A percentile compares a stretch with the other conserved stretches of the same genome.
phyloP scores from a whole-genome alignment of 441 rosid species.

The Adansonia gregorii region DNA sequence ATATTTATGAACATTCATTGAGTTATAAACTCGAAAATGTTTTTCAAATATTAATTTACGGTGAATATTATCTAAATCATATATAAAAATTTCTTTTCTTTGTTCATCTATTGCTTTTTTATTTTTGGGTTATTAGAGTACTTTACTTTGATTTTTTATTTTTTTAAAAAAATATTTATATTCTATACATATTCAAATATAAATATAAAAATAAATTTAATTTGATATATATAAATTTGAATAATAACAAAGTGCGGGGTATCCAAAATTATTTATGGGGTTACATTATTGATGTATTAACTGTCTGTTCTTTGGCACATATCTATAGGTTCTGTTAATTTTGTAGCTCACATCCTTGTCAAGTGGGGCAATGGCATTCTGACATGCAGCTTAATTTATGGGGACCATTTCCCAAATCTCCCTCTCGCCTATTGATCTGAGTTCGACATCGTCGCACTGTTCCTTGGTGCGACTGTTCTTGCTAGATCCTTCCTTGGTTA shows the following conservation, averaged over 20 bases:
- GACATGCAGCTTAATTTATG: not conserved
- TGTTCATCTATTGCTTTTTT: not conserved
- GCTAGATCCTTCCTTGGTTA: not conserved
- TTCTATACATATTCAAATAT: too few relatives aligned
- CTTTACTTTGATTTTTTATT: too few relatives aligned
- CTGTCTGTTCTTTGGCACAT: not conserved
- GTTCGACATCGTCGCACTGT: not conserved
- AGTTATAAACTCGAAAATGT: not conserved
- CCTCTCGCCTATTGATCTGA: not conserved
- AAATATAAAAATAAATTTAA: too few relatives aligned
- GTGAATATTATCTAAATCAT: not conserved
- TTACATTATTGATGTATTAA: not conserved
- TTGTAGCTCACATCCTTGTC: not conserved
- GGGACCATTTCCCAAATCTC: constrained; percentile 1
- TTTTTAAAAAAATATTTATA: too few relatives aligned
- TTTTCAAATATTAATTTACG: not conserved
- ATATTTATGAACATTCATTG: not conserved
- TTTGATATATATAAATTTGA: too few relatives aligned
- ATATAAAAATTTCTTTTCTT: not conserved
- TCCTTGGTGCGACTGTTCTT: not conserved
- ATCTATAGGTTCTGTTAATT: not conserved
- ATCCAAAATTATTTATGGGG: not conserved
- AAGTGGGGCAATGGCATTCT: not conserved
- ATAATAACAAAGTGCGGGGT: not conserved
- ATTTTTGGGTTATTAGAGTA: not conserved